Conservation (phyloP, 164 flowering plant genomes). For the Stephania cephalantha region DNA sequence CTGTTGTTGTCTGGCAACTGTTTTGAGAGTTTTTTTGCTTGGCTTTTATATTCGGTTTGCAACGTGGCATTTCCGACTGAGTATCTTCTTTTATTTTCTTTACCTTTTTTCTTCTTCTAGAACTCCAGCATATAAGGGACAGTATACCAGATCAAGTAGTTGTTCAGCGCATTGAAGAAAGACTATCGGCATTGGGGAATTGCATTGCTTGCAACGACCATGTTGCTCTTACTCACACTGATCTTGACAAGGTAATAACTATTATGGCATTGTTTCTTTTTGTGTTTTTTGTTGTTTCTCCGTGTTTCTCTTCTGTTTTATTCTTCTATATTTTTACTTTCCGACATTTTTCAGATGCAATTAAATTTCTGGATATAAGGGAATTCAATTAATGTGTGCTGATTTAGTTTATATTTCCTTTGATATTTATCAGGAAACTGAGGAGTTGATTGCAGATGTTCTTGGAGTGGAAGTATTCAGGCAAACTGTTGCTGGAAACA, state of each 20-base stretch:
- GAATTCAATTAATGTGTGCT: background rate
- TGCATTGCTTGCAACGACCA: slow-evolving; percentile 95
- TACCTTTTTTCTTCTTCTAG: slow-evolving; percentile 23
- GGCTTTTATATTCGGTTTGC: background rate
- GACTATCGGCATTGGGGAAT: slow-evolving; percentile 84
- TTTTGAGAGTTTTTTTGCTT: background rate
- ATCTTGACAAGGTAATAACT: slow-evolving; percentile 70
- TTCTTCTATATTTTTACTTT: background rate
- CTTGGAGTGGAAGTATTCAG: slow-evolving; percentile 92
- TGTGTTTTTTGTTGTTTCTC: background rate
- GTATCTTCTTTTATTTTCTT: background rate
- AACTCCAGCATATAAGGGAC: slow-evolving; percentile 88
- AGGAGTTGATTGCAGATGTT: slow-evolving; percentile 88
- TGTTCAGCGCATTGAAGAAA: slow-evolving; percentile 89
- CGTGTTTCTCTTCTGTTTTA: background rate
- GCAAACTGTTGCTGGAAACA: slow-evolving; percentile 90
- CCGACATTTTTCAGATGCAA: too few relatives aligned
- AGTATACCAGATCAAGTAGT: slow-evolving; percentile 87
- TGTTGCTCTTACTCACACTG: slow-evolving; percentile 92
- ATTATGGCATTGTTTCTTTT: background rate
- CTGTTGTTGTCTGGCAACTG: background rate
- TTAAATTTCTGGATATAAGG: too few relatives aligned
- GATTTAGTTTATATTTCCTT: background rate
- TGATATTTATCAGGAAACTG: slow-evolving; percentile 56
- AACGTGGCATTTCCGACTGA: background rate